Conservation (phyloP, 805 yeast genomes). For the Starmera dryadoides region DNA sequence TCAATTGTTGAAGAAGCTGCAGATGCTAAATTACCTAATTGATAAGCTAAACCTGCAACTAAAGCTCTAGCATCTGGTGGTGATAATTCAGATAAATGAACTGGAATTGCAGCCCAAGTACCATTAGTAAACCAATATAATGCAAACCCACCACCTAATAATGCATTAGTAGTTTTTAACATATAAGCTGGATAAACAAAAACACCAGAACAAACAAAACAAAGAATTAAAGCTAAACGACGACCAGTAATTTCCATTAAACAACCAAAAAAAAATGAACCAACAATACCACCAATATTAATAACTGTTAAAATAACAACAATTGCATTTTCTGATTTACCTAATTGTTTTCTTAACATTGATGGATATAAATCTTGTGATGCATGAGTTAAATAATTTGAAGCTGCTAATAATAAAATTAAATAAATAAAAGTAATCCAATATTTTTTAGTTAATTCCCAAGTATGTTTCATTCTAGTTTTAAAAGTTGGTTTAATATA, state of each 20-base stretch:
- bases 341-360: slow-evolving; percentile 45
- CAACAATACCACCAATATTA: slow-evolving; percentile 60
- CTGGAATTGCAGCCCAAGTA: slow-evolving; percentile 68
- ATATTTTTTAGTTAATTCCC: slow-evolving; percentile 34
- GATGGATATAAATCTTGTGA: slow-evolving; percentile 72
- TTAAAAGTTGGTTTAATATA: slow-evolving; percentile 14
- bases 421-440: slow-evolving; percentile 57
- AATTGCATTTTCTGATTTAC: slow-evolving; percentile 34
- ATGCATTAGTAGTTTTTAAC: slow-evolving; percentile 28
- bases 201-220: slow-evolving; percentile 49
- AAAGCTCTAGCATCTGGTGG: slow-evolving; percentile 59
- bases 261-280: slow-evolving; percentile 57
- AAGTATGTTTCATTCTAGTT: slow-evolving; percentile 19
- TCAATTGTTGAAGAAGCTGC: slow-evolving; percentile 69
- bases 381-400: slow-evolving; percentile 69
- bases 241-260: slow-evolving; percentile 53
- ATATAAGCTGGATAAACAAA: slow-evolving; percentile 54
- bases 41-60: slow-evolving; percentile 56
- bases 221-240: slow-evolving; percentile 44
- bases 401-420: slow-evolving; percentile 57
- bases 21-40: slow-evolving; percentile 59
- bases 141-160: slow-evolving; percentile 57
- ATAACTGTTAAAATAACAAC: slow-evolving; percentile 60
- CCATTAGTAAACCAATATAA: slow-evolving; percentile 64
- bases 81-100: slow-evolving; percentile 57